Percentiles rank a stretch among this genome's conserved stretches.
phyloP scores from a whole-genome alignment of 305 asterid species.

The Fraxinus nigra region DNA sequence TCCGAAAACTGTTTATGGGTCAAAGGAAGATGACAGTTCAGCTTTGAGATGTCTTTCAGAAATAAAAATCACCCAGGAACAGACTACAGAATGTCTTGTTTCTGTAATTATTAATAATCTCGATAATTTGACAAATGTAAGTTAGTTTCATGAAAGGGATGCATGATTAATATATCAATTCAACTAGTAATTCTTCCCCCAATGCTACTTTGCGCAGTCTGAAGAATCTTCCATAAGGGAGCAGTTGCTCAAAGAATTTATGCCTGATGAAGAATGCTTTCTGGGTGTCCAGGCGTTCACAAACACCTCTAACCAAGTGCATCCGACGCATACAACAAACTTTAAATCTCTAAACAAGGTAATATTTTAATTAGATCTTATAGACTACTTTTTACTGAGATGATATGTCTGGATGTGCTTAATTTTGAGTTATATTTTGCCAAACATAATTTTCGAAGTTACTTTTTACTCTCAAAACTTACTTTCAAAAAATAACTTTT shows the following conservation, averaged over 20 bases:
- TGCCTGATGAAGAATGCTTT: constrained; percentile 64
- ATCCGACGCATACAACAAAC: constrained; percentile 33
- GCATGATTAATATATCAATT: background rate
- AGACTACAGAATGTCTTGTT: constrained; percentile 62
- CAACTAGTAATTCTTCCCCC: constrained; percentile 1
- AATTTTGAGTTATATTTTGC: background rate
- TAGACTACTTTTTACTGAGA: background rate
- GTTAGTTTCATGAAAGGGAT: constrained; percentile 13
- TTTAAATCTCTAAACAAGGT: constrained; percentile 44
- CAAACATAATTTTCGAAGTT: background rate
- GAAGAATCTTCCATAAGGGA: constrained; percentile 55
- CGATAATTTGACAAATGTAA: constrained; percentile 55
- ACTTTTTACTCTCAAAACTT: background rate
- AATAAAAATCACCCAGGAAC: constrained; percentile 54
- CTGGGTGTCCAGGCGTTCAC: constrained; percentile 50
- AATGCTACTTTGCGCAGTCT: constrained; percentile 40
- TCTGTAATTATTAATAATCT: constrained; percentile 57
- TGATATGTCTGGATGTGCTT: background rate
- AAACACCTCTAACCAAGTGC: constrained; percentile 36
- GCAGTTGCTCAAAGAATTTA: constrained; percentile 66
- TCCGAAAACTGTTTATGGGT: constrained; percentile 53
- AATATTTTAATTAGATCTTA: constrained; percentile 13
- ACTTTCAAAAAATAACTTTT: background rate
- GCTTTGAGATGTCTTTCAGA: constrained; percentile 70
- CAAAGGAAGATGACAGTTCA: constrained; percentile 68